These are phyloP conservation scores for Suillus lakei DNA, from an alignment of 768 basidiomycete species.

Conservation along the genomic window DNA sequence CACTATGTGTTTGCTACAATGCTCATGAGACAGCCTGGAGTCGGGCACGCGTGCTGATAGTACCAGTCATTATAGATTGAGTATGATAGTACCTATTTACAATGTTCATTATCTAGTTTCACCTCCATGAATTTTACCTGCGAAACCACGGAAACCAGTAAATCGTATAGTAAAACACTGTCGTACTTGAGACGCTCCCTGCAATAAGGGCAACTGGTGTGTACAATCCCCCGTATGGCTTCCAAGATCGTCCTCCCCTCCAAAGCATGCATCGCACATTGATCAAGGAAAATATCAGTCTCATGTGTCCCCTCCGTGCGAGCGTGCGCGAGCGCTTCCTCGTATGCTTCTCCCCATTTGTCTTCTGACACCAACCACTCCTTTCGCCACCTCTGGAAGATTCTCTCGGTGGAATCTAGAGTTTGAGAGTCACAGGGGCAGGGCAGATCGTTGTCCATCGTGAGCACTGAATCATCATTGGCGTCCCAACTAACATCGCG, in stretches of 20 bases:
- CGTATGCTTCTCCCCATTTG: neutral
- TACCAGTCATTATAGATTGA: no score
- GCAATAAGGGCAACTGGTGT: neutral
- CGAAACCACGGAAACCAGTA: neutral
- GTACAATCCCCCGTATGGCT: neutral
- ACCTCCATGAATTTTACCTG: conserved; percentile 7
- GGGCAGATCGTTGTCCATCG: no score
- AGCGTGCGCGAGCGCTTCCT: neutral
- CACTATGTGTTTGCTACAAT: no score
- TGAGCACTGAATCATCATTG: no score
- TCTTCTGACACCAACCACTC: neutral
- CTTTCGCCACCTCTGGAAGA: no score
- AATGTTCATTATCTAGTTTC: conserved; percentile 3
- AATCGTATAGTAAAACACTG: neutral
- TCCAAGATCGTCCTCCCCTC: neutral
- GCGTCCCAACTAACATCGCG: no score
- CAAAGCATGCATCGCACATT: neutral
- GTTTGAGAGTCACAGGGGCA: no score
- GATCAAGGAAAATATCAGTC: neutral
- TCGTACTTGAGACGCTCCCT: neutral
- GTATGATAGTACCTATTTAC: neutral
- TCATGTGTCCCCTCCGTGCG: neutral
- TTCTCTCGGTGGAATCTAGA: no score
- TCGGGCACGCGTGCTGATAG: no score
- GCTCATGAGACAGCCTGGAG: no score